Evolutionary conservation across 495 filamentous ascomycete genomes (phyloP), one percentile per base, ranked within the genome.

Genomic region (Penicillium lagena): DNA sequence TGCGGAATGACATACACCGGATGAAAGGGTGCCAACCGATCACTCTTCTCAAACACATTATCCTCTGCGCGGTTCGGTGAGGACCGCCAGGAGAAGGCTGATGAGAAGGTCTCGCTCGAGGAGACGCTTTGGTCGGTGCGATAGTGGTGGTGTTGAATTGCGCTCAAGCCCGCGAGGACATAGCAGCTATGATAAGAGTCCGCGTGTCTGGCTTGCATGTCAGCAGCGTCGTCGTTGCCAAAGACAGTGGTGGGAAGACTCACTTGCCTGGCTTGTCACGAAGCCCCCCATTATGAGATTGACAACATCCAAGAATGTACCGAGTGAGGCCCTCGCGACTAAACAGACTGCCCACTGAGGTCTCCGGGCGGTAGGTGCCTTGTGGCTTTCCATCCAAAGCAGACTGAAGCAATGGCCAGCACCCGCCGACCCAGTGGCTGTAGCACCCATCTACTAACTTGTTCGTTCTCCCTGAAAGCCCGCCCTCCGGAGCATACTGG

Each of bases 401-500:
- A n/a, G 87, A 90, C 60, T 95, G 85, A 45, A 97, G 65, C 47
- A 98, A 63, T 32, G 91, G 82, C 83, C 90, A 98, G 63, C 90
- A 96, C 28, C 83, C 86, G 7, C 94, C 93, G 9, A 96, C 86
- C 93, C 93, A 98, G 55, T 95, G 90, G 63, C 86, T 91, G 66
- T 98, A 97, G 62, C 93, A 98, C 39, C 91, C 93, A 64, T 98
- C 93, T 15, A 97, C 90, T 7, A 98, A 75, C 66, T 98, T 98
- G 67, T 97, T 96, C n/a, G 93, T 95, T 50, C 93, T 80, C 46
- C 93, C 93, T 12, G 86, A 79, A 54, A 91, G 86, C 10, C 93
- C 93, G 34, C 90, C 94, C 64, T 97, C 93, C 4, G 93, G 94
- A 8, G 79, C 81, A 67, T 91, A 86, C 60, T 98, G 93, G 43